Evolutionary conservation across 1,284 basidiomycete genomes (phyloP).

Genomic region (Cerrena zonata): DNA sequence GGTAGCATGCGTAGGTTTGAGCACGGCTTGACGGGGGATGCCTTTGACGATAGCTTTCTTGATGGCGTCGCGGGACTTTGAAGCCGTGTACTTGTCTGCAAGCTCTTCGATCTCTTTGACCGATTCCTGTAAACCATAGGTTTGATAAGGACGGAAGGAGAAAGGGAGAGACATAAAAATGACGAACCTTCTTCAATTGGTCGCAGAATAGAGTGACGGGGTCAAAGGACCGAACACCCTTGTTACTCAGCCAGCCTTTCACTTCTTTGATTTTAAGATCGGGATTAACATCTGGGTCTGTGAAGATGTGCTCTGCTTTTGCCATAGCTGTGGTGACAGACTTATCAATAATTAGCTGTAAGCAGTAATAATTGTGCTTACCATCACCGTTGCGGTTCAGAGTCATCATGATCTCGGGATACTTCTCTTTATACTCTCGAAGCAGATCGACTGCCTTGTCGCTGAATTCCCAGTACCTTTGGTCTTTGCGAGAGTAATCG

Average conservation of each 20-base stretch:
- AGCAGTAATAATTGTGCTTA: not conserved
- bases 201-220: constrained; percentile 90
- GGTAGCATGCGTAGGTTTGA: constrained; percentile 88
- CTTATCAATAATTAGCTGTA: constrained; percentile 6
- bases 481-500: constrained; percentile 85
- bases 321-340: constrained; percentile 55
- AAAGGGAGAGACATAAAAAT: not conserved
- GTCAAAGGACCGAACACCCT: constrained; percentile 87
- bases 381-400: constrained; percentile 61
- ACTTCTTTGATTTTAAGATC: constrained; percentile 73
- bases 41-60: constrained; percentile 88
- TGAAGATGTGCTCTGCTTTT: constrained; percentile 71
- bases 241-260: constrained; percentile 80
- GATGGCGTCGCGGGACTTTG: constrained; percentile 57
- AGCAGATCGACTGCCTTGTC: constrained; percentile 81
- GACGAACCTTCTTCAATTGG: constrained; percentile 80
- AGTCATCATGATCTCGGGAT: constrained; percentile 75
- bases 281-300: constrained; percentile 51
- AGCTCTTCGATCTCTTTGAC: constrained; percentile 75
- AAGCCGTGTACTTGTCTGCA: constrained; percentile 61
- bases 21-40: constrained; percentile 88
- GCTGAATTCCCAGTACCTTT: constrained; percentile 89
- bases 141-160: constrained; percentile 1
- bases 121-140: constrained; percentile 47
- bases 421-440: constrained; percentile 75